Percentiles rank a stretch among this genome's conserved stretches.
Evolutionary conservation across 202 grass and related monocot genomes (phyloP).

Genomic region (Bolboschoenoplectus hybrid): DNA sequence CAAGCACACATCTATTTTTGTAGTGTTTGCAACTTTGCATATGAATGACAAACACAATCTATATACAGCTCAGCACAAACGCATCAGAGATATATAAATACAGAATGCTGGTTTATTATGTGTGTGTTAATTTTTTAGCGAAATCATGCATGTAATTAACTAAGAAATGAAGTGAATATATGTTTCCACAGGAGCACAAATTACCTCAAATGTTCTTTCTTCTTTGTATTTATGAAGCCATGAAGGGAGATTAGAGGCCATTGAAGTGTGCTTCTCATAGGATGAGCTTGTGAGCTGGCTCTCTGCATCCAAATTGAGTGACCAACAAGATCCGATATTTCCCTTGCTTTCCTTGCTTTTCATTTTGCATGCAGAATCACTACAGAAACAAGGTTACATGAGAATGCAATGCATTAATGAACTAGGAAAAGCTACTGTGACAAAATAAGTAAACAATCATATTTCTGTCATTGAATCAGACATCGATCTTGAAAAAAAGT

Average conservation of each 20-base stretch:
- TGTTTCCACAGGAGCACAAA: constrained; percentile 38
- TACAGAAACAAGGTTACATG: constrained; percentile 45
- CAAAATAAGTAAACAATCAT: not conserved
- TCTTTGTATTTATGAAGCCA: constrained; percentile 67
- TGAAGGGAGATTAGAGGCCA: constrained; percentile 60
- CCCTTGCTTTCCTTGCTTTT: constrained; percentile 45
- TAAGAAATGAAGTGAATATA: not conserved
- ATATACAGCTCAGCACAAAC: constrained; percentile 14
- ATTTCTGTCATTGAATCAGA: not conserved
- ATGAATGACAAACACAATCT: constrained; percentile 6
- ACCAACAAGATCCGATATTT: constrained; percentile 56
- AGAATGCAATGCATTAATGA: not conserved
- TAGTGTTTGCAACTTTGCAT: not conserved
- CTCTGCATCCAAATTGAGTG: constrained; percentile 33
- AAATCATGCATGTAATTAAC: not conserved
- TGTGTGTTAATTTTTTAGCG: not conserved
- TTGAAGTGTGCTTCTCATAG: constrained; percentile 26
- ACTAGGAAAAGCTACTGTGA: not conserved
- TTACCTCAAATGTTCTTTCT: constrained; percentile 39
- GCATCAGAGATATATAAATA: not conserved
- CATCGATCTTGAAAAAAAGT: not conserved
- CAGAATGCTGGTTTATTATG: not conserved
- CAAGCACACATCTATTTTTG: not conserved
- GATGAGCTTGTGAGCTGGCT: constrained; percentile 20
- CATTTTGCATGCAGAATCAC: constrained; percentile 48